A percentile compares a stretch with the other conserved stretches of the same genome.
Evolutionary conservation across 257 asterid genomes (phyloP).

Genomic region (Ophiorrhiza pumila): DNA sequence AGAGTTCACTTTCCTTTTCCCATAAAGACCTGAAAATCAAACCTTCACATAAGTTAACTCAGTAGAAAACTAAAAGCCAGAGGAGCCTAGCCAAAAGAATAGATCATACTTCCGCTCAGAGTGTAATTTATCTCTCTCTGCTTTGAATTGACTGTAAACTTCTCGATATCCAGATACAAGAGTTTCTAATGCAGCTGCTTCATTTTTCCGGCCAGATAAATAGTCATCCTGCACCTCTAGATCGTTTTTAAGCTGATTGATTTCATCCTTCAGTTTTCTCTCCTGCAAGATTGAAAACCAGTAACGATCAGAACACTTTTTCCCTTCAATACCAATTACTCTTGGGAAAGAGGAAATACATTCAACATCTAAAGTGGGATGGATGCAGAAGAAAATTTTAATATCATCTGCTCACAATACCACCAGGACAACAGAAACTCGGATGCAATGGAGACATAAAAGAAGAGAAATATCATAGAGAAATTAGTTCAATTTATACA

Average conservation of each 20-base stretch:
- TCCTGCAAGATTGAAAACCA: constrained; percentile 47
- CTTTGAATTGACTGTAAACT: constrained; percentile 60
- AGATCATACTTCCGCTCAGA: constrained; percentile 80
- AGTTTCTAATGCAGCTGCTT: constrained; percentile 57
- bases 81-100: constrained; percentile 19
- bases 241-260: constrained; percentile 69
- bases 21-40: constrained; percentile 65
- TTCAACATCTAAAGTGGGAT: not conserved
- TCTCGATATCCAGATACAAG: constrained; percentile 72
- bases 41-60: constrained; percentile 24
- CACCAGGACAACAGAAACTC: not conserved
- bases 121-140: constrained; percentile 71
- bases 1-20: constrained; percentile 71
- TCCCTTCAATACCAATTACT: constrained; percentile 2
- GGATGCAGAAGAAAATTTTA: not conserved
- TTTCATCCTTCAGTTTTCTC: constrained; percentile 69
- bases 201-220: constrained; percentile 60
- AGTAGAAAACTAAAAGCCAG: constrained; percentile 6
- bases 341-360: not conserved
- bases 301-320: not conserved
- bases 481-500: not conserved
- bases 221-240: constrained; percentile 62
- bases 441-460: not conserved
- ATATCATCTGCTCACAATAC: not conserved
- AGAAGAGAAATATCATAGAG: not conserved